Conservation (phyloP, 192 early-diverging fungal genomes). For the Thoreauomyces humboldtii region DNA sequence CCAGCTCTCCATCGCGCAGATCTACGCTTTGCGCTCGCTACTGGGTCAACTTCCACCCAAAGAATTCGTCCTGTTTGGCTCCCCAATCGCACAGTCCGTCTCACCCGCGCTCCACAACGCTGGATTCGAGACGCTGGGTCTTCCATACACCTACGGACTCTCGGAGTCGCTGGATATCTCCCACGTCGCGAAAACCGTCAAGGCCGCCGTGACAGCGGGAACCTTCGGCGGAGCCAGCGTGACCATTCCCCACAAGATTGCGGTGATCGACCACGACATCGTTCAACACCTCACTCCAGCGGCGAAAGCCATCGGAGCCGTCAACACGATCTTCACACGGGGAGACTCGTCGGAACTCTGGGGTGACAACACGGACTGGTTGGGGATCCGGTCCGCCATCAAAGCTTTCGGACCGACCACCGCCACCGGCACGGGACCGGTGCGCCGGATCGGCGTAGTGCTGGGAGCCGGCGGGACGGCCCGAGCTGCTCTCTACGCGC, state of each 20-base stretch:
- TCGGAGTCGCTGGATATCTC: slow-evolving; percentile 66
- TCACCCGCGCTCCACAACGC: slow-evolving; percentile 93
- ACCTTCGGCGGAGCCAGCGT: slow-evolving; percentile 92
- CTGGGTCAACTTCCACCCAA: slow-evolving; percentile 68
- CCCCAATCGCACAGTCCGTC: slow-evolving; percentile 85
- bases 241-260: slow-evolving; percentile 93
- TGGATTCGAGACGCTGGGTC: slow-evolving; percentile 76
- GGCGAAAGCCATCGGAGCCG: slow-evolving; percentile 86
- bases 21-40: slow-evolving; percentile 66
- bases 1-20: slow-evolving; percentile 80
- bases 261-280: slow-evolving; percentile 65
- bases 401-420: neutral
- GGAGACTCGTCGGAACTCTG: slow-evolving; percentile 39
- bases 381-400: slow-evolving; percentile 64
- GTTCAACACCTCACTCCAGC: slow-evolving; percentile 70
- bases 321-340: slow-evolving; percentile 76
- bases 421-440: neutral
- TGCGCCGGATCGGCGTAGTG: slow-evolving; percentile 66
- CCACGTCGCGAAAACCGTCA: slow-evolving; percentile 45
- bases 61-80: slow-evolving; percentile 83
- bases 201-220: slow-evolving; percentile 26
- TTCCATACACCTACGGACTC: slow-evolving; percentile 79
- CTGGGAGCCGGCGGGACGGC: slow-evolving; percentile 95
- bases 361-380: slow-evolving; percentile 96
- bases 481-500: slow-evolving; percentile 84